These are phyloP conservation scores for Pseudogymnoascus sp. DNA, from an alignment of 2,329 filamentous ascomycete genomes.

Conservation along the genomic window DNA sequence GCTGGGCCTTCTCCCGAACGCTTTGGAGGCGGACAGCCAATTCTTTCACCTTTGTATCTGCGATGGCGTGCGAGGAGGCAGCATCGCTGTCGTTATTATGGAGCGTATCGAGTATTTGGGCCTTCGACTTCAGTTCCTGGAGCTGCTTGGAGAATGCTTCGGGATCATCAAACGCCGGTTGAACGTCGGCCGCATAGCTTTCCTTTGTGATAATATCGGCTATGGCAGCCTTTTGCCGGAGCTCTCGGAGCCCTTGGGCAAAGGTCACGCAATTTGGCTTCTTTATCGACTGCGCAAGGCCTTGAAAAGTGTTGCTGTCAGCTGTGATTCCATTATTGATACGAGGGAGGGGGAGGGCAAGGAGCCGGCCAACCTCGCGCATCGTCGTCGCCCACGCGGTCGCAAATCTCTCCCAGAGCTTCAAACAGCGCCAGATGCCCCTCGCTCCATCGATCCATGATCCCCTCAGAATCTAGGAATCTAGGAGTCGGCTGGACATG, in stretches of 20 bases:
- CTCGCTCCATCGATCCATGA: slow-evolving; percentile 8
- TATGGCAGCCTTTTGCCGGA: not conserved
- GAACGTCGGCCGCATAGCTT: not conserved
- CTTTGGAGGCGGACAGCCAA: not conserved
- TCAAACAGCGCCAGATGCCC: slow-evolving; percentile 8
- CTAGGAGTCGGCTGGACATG: not conserved
- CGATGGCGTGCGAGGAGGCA: not conserved
- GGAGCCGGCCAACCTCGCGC: not conserved
- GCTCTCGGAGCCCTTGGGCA: not conserved
- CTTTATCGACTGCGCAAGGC: not conserved
- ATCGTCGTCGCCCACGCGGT: not conserved
- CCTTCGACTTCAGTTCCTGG: not conserved
- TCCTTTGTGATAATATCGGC: not conserved
- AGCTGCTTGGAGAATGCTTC: not conserved
- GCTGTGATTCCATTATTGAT: not conserved
- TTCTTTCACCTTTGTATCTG: not conserved
- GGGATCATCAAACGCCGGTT: not conserved
- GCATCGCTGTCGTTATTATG: not conserved
- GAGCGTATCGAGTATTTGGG: not conserved
- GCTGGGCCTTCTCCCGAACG: not conserved
- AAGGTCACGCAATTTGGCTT: not conserved
- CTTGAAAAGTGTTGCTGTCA: not conserved
- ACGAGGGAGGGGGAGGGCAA: not conserved
- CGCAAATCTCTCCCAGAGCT: slow-evolving; percentile 9
- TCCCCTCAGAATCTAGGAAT: not conserved